A percentile compares a stretch with the other conserved stretches of the same genome.
These are phyloP conservation scores for Neoarthrinium moseri DNA, from an alignment of 2,329 filamentous ascomycete species.

Conservation along the genomic window DNA sequence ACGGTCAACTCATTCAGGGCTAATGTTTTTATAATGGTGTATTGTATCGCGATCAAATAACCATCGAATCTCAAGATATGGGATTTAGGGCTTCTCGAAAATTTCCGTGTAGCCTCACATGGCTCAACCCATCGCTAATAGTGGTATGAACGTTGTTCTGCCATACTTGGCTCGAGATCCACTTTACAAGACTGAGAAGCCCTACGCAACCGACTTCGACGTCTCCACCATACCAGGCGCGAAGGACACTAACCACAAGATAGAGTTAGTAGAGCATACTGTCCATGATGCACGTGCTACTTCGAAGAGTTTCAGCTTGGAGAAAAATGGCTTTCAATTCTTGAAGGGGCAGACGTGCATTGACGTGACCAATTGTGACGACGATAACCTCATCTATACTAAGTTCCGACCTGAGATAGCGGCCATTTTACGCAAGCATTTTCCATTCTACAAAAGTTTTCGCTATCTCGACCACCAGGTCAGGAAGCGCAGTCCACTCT, in stretches of 20 bases:
- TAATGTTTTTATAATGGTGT: too few species aligned
- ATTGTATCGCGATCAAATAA: too few species aligned
- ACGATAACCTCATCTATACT: too few species aligned
- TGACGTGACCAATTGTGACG: neutral
- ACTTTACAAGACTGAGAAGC: neutral
- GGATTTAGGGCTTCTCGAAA: too few species aligned
- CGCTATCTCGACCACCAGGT: neutral
- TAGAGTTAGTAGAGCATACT: neutral
- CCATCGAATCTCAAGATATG: too few species aligned
- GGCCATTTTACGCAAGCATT: neutral
- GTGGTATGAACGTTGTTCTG: too few species aligned
- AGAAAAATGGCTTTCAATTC: neutral
- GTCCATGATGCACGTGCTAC: neutral
- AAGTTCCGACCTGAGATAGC: neutral
- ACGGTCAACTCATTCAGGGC: too few species aligned
- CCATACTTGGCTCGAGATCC: too few species aligned
- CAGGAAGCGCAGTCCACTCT: neutral
- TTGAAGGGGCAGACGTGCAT: neutral
- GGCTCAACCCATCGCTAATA: too few species aligned
- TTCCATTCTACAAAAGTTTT: neutral
- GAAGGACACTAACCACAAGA: neutral
- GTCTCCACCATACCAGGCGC: neutral
- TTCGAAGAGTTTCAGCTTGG: neutral
- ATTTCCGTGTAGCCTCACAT: too few species aligned
- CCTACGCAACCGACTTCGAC: neutral